Base-by-base conservation (phyloP, 768 basidiomycete species). In the Russula sp. region DNA sequence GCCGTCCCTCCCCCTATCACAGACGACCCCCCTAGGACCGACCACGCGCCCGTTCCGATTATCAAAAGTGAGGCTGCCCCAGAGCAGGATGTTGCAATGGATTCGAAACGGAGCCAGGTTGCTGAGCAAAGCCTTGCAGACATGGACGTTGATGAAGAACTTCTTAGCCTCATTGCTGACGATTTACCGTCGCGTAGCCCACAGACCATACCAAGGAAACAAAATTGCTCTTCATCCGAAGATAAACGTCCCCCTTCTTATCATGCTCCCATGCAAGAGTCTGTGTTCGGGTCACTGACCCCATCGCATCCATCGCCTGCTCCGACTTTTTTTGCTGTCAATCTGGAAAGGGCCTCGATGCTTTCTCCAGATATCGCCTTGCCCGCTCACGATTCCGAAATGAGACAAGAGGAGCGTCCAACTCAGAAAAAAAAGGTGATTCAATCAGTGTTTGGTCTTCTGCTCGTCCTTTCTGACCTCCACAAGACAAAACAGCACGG, bases 151-250 rank as follows among this genome's bases (percentile, higher is more conserved):
- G 79, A 80, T 11, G 76, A 86, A 65, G 88, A 89, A 72, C 72
- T 89, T 52, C 76, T 88, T 60, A 86, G 86, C 67, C 75, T 90
- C 29, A 75, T 90, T 35, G 87, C 86, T 67, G 86, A 65, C 5
- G 62, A 52, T 38, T 39, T 48, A 52, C 61, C 60, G 16, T 47
- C 50, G 11, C 64, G 60, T 52, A 38, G 20, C 25, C 29, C 70
- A 11, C 65, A 65, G 43, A 58, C 54, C 45, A 58, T 60, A 50
- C 62, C 36, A 56, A 65, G 49, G 46, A 58, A 54, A 34, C 60
- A 46, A 32, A 60, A 49, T 7, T 35, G 36, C 25, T 18, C 41
- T 46, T 25, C 60, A 18, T 7, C 42, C 16, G 56, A 63, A 34
- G 32, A 41, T n/a, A 58, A 58, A 45, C 22, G 20, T 38, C 9